Percentiles rank a stretch among this genome's conserved stretches.
phyloP scores from a whole-genome alignment of 495 filamentous ascomycete species.

The Neurospora sp. region DNA sequence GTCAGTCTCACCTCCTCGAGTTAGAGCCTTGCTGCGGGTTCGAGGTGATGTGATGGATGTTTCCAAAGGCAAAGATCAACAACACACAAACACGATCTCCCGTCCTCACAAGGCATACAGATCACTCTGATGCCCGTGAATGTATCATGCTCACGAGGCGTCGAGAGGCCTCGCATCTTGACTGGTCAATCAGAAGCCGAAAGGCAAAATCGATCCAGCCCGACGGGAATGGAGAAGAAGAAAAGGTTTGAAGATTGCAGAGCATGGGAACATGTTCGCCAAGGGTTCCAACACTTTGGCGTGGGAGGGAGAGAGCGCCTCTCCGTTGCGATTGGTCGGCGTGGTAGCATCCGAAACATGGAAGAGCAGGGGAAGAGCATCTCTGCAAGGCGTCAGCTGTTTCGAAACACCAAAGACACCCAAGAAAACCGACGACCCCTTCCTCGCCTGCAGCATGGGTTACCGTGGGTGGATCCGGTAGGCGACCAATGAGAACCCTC shows the following conservation, averaged over 20 bases:
- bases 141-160: not conserved
- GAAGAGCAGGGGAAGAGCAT: not conserved
- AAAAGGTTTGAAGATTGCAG: not conserved
- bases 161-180: not conserved
- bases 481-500: conserved; percentile 16
- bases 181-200: not conserved
- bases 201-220: not conserved
- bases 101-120: not conserved
- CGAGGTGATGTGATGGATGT: not conserved
- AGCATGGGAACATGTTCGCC: not conserved
- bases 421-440: not conserved
- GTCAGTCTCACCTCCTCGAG: not conserved
- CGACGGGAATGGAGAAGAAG: not conserved
- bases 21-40: not conserved
- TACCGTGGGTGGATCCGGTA: not conserved
- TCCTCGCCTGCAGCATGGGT: conserved; percentile 8
- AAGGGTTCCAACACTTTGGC: not conserved
- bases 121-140: not conserved
- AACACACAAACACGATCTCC: not conserved
- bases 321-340: not conserved
- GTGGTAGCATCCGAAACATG: not conserved
- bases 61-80: not conserved
- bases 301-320: not conserved
- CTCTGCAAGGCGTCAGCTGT: conserved; percentile 6
- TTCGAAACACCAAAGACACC: conserved; percentile 18